Evolutionary conservation across 2,329 filamentous ascomycete genomes (phyloP).

Genomic region (Magnaporthiopsis rhizophila): DNA sequence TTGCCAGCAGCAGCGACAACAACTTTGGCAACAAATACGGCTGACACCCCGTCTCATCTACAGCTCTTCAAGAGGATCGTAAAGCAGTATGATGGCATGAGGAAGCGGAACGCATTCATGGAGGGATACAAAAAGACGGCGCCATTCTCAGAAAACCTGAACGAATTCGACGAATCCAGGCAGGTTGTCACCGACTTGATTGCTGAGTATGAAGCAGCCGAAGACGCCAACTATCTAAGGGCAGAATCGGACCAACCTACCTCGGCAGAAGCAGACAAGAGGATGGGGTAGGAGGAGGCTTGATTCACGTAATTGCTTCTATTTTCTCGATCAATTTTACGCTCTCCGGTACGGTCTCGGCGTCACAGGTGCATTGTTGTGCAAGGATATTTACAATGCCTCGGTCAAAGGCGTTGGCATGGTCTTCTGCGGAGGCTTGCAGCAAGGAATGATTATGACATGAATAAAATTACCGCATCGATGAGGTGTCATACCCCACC

Average conservation of each 20-base stretch:
- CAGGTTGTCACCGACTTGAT: constrained; percentile 89
- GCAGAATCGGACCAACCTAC: constrained; percentile 53
- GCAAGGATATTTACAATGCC: not conserved
- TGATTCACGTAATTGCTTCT: not conserved
- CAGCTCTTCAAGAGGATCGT: constrained; percentile 89
- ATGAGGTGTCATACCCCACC: not conserved
- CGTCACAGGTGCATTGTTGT: not conserved
- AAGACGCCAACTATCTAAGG: constrained; percentile 82
- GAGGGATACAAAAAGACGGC: constrained; percentile 95
- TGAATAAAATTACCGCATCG: not conserved
- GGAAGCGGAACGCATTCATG: constrained; percentile 94
- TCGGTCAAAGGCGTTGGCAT: not conserved
- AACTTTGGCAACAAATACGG: constrained; percentile 8
- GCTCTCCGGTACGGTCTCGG: not conserved
- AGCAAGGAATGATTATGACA: not conserved
- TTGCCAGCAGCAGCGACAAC: not conserved
- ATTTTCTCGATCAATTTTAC: not conserved
- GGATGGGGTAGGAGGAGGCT: constrained; percentile 21
- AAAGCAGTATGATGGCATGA: constrained; percentile 83
- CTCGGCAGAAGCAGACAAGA: constrained; percentile 45
- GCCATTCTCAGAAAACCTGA: constrained; percentile 82
- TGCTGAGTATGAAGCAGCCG: constrained; percentile 90
- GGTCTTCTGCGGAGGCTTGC: not conserved
- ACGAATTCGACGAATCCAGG: constrained; percentile 91
- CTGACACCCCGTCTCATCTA: not conserved